Evolutionary conservation across 805 yeast genomes (phyloP).

Genomic region (Lipomyces spencermartinsiae): DNA sequence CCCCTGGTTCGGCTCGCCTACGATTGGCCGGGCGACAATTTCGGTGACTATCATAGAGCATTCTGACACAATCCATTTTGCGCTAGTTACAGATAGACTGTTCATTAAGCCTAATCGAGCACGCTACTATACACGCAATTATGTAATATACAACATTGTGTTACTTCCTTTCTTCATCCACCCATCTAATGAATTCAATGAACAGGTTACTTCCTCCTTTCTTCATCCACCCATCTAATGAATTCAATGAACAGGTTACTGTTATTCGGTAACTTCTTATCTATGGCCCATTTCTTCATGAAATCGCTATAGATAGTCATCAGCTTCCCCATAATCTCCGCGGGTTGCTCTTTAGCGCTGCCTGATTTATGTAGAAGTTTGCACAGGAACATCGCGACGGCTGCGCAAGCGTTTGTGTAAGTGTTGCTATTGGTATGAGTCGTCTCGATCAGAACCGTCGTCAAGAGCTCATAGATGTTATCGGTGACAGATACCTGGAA

Average conservation of each 20-base stretch:
- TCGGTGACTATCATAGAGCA: too few relatives aligned
- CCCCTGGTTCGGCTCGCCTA: too few relatives aligned
- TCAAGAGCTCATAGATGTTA: not conserved
- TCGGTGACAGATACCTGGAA: not conserved
- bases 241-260: slow-evolving; percentile 15
- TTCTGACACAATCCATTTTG: too few relatives aligned
- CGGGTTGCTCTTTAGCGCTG: not conserved
- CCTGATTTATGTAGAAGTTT: not conserved
- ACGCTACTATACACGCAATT: not conserved
- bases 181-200: slow-evolving; percentile 23
- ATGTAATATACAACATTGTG: not conserved
- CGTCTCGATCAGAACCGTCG: not conserved
- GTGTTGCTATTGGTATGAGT: slow-evolving; percentile 22
- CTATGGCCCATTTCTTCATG: slow-evolving; percentile 25
- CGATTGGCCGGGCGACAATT: too few relatives aligned
- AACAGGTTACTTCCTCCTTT: slow-evolving; percentile 17
- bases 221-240: slow-evolving; percentile 26
- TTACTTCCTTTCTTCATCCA: slow-evolving; percentile 18
- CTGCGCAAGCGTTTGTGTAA: slow-evolving; percentile 8
- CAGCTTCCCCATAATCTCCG: slow-evolving; percentile 7
- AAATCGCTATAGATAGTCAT: slow-evolving; percentile 12
- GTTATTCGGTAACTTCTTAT: slow-evolving; percentile 16
- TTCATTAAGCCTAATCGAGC: not conserved
- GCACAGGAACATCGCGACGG: slow-evolving; percentile 6
- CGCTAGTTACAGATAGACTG: too few relatives aligned